Conservation (phyloP, 495 filamentous ascomycete species). For the Podospora australis region DNA sequence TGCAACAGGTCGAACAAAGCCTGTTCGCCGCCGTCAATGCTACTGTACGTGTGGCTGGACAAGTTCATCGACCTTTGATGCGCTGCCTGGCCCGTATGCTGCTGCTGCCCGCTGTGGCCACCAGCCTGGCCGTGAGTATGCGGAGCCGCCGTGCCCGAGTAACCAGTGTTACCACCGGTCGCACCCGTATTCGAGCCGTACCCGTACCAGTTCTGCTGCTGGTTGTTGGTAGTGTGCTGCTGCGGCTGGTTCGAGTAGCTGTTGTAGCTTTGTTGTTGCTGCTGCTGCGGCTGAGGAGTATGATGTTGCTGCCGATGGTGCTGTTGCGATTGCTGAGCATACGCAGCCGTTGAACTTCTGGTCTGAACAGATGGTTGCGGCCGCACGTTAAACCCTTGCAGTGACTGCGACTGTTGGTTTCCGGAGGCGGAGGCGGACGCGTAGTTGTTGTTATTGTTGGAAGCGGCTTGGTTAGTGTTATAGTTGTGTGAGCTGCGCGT, state of each 20-base stretch:
- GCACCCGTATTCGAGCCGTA: slow-evolving; percentile 10
- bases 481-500: slow-evolving; percentile 17
- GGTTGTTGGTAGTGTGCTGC: slow-evolving; percentile 7
- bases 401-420: slow-evolving; percentile 14
- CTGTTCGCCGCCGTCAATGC: slow-evolving; percentile 22
- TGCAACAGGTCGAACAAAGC: slow-evolving; percentile 22
- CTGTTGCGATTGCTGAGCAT: slow-evolving; percentile 20
- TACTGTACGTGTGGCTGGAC: slow-evolving; percentile 25
- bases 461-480: slow-evolving; percentile 11
- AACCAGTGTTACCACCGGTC: slow-evolving; percentile 8
- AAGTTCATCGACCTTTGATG: slow-evolving; percentile 28
- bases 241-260: slow-evolving; percentile 11
- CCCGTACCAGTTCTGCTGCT: slow-evolving; percentile 17
- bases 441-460: background rate
- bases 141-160: slow-evolving; percentile 5
- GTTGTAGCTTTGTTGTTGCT: slow-evolving; percentile 10
- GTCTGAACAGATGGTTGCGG: slow-evolving; percentile 17
- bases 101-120: slow-evolving; percentile 9
- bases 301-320: slow-evolving; percentile 14
- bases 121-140: background rate
- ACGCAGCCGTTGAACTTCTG: slow-evolving; percentile 15
- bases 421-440: slow-evolving; percentile 14
- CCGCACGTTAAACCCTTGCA: slow-evolving; percentile 23
- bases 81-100: too few relatives aligned
- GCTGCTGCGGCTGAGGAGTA: slow-evolving; percentile 6